phyloP scores from a whole-genome alignment of 345 rosid genomes.

The Sisymbrium altissimum region DNA sequence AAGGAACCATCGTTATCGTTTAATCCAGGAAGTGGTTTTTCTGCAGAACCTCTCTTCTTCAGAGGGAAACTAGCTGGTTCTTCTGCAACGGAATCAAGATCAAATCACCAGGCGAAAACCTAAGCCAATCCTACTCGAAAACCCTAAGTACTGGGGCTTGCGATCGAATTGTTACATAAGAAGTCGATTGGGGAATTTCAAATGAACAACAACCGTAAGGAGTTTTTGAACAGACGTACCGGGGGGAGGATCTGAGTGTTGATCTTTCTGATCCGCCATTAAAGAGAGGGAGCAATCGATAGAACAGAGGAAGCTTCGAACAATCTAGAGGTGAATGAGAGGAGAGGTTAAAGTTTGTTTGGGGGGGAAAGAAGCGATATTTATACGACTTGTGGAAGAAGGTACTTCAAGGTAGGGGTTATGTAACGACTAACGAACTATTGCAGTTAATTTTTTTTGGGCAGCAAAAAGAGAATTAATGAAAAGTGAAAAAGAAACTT shows the following conservation, averaged over 20 bases:
- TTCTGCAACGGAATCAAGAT: constrained; percentile 14
- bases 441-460: too few species aligned
- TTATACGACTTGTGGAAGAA: constrained; percentile 16
- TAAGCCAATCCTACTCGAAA: not conserved
- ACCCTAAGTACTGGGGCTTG: not conserved
- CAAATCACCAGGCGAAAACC: not conserved
- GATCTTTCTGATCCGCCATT: constrained; percentile 17
- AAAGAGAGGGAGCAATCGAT: not conserved
- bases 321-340: not conserved
- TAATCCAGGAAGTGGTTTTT: too few species aligned
- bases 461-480: too few species aligned
- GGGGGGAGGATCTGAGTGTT: not conserved
- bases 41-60: not conserved
- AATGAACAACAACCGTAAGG: too few species aligned
- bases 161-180: not conserved
- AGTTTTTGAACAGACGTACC: not conserved
- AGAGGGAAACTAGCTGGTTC: not conserved
- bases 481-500: too few species aligned
- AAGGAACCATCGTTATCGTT: not conserved
- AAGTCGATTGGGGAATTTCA: not conserved
- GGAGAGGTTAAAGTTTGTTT: not conserved
- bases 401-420: not conserved
- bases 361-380: not conserved
- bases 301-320: not conserved
- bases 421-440: too few species aligned